Base-by-base conservation (phyloP, 2,329 filamentous ascomycete species). In the Penicillium sp. region DNA sequence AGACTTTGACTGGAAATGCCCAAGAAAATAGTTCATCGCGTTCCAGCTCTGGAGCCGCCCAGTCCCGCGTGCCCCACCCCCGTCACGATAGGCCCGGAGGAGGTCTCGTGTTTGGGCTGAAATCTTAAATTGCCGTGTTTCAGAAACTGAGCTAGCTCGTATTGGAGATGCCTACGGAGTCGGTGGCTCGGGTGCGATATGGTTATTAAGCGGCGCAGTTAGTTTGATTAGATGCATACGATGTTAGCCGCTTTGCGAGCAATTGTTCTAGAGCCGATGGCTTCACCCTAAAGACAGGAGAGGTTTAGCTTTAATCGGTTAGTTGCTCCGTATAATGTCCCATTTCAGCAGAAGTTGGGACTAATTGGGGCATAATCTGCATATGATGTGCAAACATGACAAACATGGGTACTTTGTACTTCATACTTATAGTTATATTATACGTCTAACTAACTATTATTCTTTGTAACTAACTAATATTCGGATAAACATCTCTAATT, bases 81-180 rank as follows among this genome's bases (percentile, higher is more conserved):
- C 41, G 9, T 44, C 16, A n/a, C 23, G 27, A 27, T 11, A 1
- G 36, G 16, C 16, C 8, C 11, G n/a, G 36, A 45, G 29, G n/a
- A 33, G 7, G 6, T 51, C 27, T 44, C 27, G 27, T 50, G 38
- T 41, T 50, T 27, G 36, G 10, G 39, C 39, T 19, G 39, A 43
- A 16, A 52, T 45, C 39, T 23, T 36, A 45, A 52, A 36, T 52
- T 52, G 16, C 13, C 15, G 29, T 46, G 50, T 52, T 52, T 52
- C 50, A 52, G 50, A 33, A 27, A 13, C 19, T n/a, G 25, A 9
- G 4, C 39, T 52, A 52, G 31, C 16, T 34, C 15, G 9, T 23
- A 11, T 34, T 23, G 40, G 21, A 31, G 9, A 38, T 10, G 48
- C 5, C 23, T n/a, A 23, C 23, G 23, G 4, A 23, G 23, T 23